Evolutionary conservation across 331 rosid genomes (phyloP), one percentile per base, ranked within the genome.

Genomic region (Stylosanthes scabra): DNA sequence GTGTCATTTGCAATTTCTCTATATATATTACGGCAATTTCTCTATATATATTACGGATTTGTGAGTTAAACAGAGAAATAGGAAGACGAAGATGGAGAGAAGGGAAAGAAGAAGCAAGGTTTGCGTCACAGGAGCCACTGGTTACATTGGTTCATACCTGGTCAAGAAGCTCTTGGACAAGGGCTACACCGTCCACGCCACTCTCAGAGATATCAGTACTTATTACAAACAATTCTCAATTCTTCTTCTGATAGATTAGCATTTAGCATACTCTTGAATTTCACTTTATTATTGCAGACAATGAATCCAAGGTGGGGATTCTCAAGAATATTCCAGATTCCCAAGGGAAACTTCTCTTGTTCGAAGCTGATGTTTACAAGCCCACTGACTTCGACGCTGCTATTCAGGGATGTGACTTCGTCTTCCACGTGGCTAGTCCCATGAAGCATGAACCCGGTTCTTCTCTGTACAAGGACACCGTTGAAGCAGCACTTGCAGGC

Each of bases 401-500:
- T 4, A 75, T 90, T 58, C 56, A 64, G 70, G 93, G 89, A 7
- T 90, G 93, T 29, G 68, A 81, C 0, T 78, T 55, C 15, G 93
- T 88, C 1, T 86, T 90, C 49, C 91, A 86, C 44, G 81, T 78
- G 9, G 97, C 93, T 10, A 87, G 90, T 70, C 86, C 91, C 3
- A 0, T 47, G 1, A 45, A 10, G 12, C 90, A 82, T 52, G 52
- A 81, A 55, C 14, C 13, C 2, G 66, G 71, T 61, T 74, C 83
- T 40, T 51, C 1, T 7, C 61, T 85, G 94, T 76, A 66, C 63
- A 75, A 79, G 83, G 76, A 68, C 71, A 28, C 14, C 0, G 47
- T 16, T 9, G 97, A 88, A 69, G 95, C 93, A 2, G 60, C 87
- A 14, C 45, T 84, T 40, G 89, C 34, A 0, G 84, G 76, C 9